Percentiles rank a stretch among this genome's conserved stretches.
phyloP scores from a whole-genome alignment of 139 green algal genomes.

The Diplosphaera chodatii region DNA sequence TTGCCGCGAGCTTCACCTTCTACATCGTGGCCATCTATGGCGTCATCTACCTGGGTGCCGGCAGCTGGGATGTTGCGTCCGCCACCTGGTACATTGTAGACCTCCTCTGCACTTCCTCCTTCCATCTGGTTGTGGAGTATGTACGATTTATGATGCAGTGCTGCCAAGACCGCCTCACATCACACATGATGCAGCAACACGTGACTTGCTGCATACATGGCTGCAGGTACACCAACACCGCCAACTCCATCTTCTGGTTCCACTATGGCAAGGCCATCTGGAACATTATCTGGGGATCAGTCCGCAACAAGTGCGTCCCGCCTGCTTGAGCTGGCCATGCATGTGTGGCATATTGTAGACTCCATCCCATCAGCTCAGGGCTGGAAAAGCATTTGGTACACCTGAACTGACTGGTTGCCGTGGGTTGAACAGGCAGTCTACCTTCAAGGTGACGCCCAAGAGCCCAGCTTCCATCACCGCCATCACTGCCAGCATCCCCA shows the following conservation, averaged over 20 bases:
- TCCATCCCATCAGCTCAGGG: too few relatives aligned
- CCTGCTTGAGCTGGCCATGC: too few relatives aligned
- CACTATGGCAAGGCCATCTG: constrained; percentile 42
- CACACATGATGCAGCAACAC: too few relatives aligned
- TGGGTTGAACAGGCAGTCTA: constrained; percentile 2
- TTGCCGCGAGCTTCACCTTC: constrained; percentile 28
- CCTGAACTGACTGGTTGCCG: too few relatives aligned
- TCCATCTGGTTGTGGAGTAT: too few relatives aligned
- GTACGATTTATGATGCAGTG: too few relatives aligned
- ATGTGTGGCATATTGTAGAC: too few relatives aligned
- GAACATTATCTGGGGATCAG: constrained; percentile 5
- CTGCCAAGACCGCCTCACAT: too few relatives aligned
- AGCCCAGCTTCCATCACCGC: constrained; percentile 1
- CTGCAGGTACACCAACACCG: constrained; percentile 3
- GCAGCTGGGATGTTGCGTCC: neutral
- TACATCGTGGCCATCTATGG: constrained; percentile 23
- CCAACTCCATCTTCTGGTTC: constrained; percentile 43
- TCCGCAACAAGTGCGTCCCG: constrained; percentile 1
- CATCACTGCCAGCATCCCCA: neutral
- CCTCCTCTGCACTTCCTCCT: too few relatives aligned
- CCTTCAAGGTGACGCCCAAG: constrained; percentile 43
- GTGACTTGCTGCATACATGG: too few relatives aligned
- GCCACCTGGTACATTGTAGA: too few relatives aligned
- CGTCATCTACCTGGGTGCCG: neutral
- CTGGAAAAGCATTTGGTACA: too few relatives aligned